Evolutionary conservation across 306 rosid species (phyloP).

Genomic region (Alnus glutinosa): DNA sequence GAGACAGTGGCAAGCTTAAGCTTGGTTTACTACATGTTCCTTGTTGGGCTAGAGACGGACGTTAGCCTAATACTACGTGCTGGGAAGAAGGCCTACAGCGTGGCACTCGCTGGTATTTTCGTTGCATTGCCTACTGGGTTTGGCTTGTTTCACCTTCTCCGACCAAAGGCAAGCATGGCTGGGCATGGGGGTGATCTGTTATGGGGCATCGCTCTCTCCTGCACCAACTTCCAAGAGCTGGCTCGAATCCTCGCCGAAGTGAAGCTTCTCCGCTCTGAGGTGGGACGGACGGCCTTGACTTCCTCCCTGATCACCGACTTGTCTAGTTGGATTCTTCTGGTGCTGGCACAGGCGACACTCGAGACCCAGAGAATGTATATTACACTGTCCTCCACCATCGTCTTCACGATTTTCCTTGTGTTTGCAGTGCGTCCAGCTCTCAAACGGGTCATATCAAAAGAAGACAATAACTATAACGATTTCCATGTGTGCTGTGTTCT

Average conservation of each 20-base stretch:
- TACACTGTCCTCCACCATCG: conserved; percentile 9
- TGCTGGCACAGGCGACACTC: conserved; percentile 9
- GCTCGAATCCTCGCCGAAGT: conserved; percentile 39
- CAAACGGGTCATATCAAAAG: conserved; percentile 26
- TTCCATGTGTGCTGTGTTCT: conserved; percentile 31
- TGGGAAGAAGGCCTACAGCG: conserved; percentile 29
- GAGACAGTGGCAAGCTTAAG: conserved; percentile 37
- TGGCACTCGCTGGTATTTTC: conserved; percentile 35
- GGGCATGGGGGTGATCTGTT: conserved; percentile 25
- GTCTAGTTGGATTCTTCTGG: conserved; percentile 39
- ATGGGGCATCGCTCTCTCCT: conserved; percentile 39
- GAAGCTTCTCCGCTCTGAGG: conserved; percentile 46
- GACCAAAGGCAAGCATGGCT: neutral
- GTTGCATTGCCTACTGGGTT: conserved; percentile 28
- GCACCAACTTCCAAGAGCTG: conserved; percentile 45
- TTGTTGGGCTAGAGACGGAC: conserved; percentile 48
- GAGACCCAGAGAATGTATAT: neutral
- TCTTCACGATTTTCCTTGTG: conserved; percentile 4
- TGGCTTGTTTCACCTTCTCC: conserved; percentile 16
- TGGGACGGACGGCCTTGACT: conserved; percentile 42
- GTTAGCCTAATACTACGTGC: conserved; percentile 28
- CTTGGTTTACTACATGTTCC: conserved; percentile 42
- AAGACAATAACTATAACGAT: conserved; percentile 22
- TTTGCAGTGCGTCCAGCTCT: conserved; percentile 34
- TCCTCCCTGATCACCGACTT: conserved; percentile 45